Percentiles rank a stretch among this genome's conserved stretches.
These are phyloP conservation scores for Nepenthes alata DNA, from an alignment of 179 eudicot species.

Conservation along the genomic window DNA sequence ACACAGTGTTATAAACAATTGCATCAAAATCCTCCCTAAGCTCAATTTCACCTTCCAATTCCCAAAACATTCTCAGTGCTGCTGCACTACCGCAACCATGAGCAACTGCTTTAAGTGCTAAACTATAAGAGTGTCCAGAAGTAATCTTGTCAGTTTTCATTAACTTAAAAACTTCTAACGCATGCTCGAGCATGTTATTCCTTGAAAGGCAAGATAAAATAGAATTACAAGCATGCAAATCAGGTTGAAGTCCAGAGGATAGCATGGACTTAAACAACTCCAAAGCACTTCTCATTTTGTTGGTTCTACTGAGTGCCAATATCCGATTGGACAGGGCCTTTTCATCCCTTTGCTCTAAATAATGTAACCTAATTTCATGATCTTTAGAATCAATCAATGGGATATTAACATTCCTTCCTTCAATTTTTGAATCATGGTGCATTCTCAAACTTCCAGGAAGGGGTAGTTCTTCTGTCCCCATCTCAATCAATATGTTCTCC, in stretches of 20 bases:
- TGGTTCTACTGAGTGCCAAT: slow-evolving; percentile 54
- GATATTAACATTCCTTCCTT: too few species aligned
- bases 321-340: slow-evolving; percentile 44
- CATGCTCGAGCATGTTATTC: slow-evolving; percentile 42
- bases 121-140: slow-evolving; percentile 65
- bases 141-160: slow-evolving; percentile 34
- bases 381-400: not conserved
- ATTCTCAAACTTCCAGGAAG: too few species aligned
- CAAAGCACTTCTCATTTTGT: slow-evolving; percentile 59
- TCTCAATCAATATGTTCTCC: too few species aligned
- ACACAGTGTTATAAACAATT: slow-evolving; percentile 65
- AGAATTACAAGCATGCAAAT: slow-evolving; percentile 72
- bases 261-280: slow-evolving; percentile 65
- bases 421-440: too few species aligned
- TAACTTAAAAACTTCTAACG: slow-evolving; percentile 40
- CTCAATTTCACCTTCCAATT: slow-evolving; percentile 28
- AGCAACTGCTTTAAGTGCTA: slow-evolving; percentile 67
- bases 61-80: slow-evolving; percentile 46
- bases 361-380: slow-evolving; percentile 25
- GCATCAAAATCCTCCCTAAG: slow-evolving; percentile 37
- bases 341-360: slow-evolving; percentile 70
- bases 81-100: slow-evolving; percentile 27
- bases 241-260: slow-evolving; percentile 38
- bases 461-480: too few species aligned
- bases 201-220: slow-evolving; percentile 62